These are phyloP conservation scores for Zygoascus ofunaensis DNA, from an alignment of 805 yeast species.

Conservation along the genomic window DNA sequence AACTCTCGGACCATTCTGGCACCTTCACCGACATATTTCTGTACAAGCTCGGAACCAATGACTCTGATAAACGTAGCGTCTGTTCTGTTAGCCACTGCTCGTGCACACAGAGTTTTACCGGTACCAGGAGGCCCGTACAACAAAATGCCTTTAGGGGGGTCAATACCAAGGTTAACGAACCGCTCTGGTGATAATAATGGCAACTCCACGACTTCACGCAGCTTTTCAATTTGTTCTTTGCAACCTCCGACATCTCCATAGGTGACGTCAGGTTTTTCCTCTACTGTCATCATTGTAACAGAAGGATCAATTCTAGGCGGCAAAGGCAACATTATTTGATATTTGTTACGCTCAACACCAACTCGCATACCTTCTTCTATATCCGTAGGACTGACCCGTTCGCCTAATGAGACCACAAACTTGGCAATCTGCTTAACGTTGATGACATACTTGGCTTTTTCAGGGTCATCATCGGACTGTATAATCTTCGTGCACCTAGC, in stretches of 20 bases:
- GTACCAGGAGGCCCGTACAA: conserved; percentile 99
- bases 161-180: conserved; percentile 93
- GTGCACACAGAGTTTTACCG: conserved; percentile 95
- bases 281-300: conserved; percentile 99
- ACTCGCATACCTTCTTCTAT: conserved; percentile 99
- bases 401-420: conserved; percentile 93
- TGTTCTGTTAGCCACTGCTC: conserved; percentile 98
- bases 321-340: conserved; percentile 91
- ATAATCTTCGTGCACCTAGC: conserved; percentile 98
- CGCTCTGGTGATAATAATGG: conserved; percentile 93
- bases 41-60: conserved; percentile 96
- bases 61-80: conserved; percentile 98
- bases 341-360: conserved; percentile 95
- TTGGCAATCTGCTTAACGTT: conserved; percentile 97
- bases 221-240: conserved; percentile 94
- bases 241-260: conserved; percentile 98
- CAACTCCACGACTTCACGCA: conserved; percentile 91
- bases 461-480: conserved; percentile 57
- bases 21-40: conserved; percentile 98
- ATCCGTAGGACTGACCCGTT: conserved; percentile 95
- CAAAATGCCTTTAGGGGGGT: conserved; percentile 97
- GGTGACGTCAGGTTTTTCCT: conserved; percentile 98
- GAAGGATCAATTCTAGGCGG: conserved; percentile 98
- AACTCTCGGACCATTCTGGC: conserved; percentile 98
- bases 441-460: conserved; percentile 85